phyloP scores from a whole-genome alignment of 164 flowering plant genomes.

The Nymphaea thermarum region DNA sequence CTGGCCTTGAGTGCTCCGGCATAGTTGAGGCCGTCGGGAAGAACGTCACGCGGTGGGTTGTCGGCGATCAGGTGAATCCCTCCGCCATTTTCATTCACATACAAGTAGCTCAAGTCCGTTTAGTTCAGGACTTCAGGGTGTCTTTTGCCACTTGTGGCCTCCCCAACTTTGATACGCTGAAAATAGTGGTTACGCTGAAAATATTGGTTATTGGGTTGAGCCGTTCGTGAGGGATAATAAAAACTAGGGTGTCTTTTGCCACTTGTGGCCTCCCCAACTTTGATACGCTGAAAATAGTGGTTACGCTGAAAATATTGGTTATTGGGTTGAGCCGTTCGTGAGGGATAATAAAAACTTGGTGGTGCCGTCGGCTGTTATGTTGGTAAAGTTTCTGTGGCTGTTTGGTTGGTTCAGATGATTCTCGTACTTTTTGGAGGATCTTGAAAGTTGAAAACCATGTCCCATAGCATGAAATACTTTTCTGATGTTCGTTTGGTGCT shows the following conservation, averaged over 20 bases:
- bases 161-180: not conserved
- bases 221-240: too few relatives aligned
- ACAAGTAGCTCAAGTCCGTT: not conserved
- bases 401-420: not conserved
- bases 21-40: constrained; percentile 57
- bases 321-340: too few relatives aligned
- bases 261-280: not conserved
- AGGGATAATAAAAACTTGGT: too few relatives aligned
- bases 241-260: too few relatives aligned
- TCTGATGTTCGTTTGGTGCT: too few relatives aligned
- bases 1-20: constrained; percentile 88
- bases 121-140: not conserved
- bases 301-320: not conserved
- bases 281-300: not conserved
- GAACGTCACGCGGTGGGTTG: constrained; percentile 62
- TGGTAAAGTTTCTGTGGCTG: too few relatives aligned
- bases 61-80: constrained; percentile 71
- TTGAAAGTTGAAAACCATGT: too few relatives aligned
- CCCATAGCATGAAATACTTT: not conserved
- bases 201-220: not conserved
- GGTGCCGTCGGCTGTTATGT: too few relatives aligned
- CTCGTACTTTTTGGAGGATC: not conserved
- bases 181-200: not conserved
- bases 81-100: not conserved
- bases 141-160: not conserved